Conservation (phyloP, 192 early-diverging fungal species). For the Linnemannia elongata region DNA sequence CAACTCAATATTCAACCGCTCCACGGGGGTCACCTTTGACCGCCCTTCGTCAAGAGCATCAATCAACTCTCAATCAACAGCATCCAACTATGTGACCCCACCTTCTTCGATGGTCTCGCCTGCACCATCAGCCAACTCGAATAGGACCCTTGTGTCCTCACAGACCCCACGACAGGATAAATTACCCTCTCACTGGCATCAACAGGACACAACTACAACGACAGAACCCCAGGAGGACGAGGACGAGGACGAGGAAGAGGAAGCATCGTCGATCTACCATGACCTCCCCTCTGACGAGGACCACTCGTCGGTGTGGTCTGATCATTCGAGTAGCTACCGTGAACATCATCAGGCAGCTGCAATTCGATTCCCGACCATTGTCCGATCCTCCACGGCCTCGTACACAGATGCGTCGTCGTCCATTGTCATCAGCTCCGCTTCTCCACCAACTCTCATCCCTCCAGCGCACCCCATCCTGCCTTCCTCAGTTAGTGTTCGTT, state of each 20-base stretch:
- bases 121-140: neutral
- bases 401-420: neutral
- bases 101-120: neutral
- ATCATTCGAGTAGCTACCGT: neutral
- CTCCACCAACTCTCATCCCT: neutral
- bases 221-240: neutral
- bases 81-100: neutral
- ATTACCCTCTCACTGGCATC: neutral
- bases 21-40: conserved; percentile 13
- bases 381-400: neutral
- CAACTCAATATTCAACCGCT: conserved; percentile 23
- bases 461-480: neutral
- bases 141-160: neutral
- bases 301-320: neutral
- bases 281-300: conserved; percentile 5
- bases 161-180: neutral
- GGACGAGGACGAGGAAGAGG: neutral
- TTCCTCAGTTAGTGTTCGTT: neutral
- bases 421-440: neutral
- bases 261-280: neutral
- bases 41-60: conserved; percentile 1
- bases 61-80: neutral
- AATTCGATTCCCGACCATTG: neutral
- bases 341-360: neutral
- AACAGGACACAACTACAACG: neutral